Evolutionary conservation across 192 early-diverging fungal genomes (phyloP).

Genomic region (Linnemannia zychae): DNA sequence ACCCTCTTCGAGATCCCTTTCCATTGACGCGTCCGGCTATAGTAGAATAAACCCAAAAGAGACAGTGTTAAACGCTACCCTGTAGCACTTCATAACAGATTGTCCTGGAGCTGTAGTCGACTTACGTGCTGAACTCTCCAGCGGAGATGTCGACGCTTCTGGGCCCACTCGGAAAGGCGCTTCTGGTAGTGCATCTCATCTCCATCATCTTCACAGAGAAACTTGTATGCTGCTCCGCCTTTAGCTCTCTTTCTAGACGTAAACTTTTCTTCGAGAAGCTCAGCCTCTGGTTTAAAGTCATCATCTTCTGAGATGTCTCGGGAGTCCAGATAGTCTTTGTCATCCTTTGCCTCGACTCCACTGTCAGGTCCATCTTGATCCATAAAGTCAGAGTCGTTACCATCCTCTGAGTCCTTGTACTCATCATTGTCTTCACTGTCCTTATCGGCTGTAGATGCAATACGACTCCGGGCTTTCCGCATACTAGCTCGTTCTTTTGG

Average conservation of each 20-base stretch:
- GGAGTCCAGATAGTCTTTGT: slow-evolving; percentile 26
- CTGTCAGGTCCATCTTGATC: slow-evolving; percentile 10
- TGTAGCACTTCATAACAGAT: neutral
- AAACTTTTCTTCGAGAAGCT: neutral
- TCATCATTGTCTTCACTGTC: slow-evolving; percentile 26
- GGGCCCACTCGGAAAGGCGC: slow-evolving; percentile 68
- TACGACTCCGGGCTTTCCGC: slow-evolving; percentile 31
- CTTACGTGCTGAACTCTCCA: slow-evolving; percentile 37
- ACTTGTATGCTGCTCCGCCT: slow-evolving; percentile 41
- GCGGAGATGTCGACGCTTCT: slow-evolving; percentile 57
- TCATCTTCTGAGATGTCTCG: slow-evolving; percentile 35
- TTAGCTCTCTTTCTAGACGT: slow-evolving; percentile 9
- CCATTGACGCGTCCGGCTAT: slow-evolving; percentile 43
- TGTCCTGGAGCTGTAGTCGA: neutral
- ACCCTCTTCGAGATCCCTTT: slow-evolving; percentile 28
- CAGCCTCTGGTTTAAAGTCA: slow-evolving; percentile 40
- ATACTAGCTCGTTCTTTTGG: slow-evolving; percentile 43
- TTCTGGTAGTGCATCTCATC: slow-evolving; percentile 65
- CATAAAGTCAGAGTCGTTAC: slow-evolving; percentile 62
- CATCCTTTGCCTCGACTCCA: slow-evolving; percentile 13
- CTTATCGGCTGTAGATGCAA: slow-evolving; percentile 28
- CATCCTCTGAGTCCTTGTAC: slow-evolving; percentile 19
- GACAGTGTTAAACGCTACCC: neutral
- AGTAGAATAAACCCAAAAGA: neutral
- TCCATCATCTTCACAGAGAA: slow-evolving; percentile 53